These are phyloP conservation scores for Scedosporium minutisporum DNA, from an alignment of 2,329 filamentous ascomycete genomes.

Conservation along the genomic window DNA sequence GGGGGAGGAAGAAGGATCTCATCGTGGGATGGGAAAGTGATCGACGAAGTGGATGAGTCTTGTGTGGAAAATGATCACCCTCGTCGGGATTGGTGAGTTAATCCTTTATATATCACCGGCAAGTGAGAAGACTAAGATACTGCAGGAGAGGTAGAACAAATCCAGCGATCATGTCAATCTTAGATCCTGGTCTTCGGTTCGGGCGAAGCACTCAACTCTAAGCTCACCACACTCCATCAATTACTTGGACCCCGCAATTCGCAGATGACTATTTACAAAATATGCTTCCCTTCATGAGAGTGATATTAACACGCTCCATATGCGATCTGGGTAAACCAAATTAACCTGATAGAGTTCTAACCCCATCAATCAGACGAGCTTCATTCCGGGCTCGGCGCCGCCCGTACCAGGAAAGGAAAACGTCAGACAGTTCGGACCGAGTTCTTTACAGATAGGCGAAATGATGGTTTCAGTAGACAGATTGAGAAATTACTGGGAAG, in stretches of 20 bases:
- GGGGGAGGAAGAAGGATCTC: neutral
- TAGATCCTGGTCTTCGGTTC: neutral
- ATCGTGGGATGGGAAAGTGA: neutral
- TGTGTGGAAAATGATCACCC: too few relatives aligned
- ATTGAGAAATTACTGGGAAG: neutral
- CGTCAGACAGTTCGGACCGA: neutral
- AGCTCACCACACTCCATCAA: neutral
- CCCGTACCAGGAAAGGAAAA: neutral
- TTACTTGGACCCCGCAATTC: neutral
- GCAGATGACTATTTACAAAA: neutral
- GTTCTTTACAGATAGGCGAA: neutral
- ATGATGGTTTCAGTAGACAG: neutral
- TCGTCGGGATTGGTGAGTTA: neutral
- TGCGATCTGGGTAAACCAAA: neutral
- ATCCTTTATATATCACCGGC: neutral
- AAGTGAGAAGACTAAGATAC: neutral
- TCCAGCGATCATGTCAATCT: neutral
- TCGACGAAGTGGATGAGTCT: neutral
- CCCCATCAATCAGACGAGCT: neutral
- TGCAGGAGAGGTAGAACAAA: neutral
- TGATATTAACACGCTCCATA: neutral
- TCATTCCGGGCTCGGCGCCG: neutral
- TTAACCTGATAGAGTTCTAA: neutral
- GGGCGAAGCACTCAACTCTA: neutral
- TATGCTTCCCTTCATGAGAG: neutral